These are phyloP conservation scores for Firmiana major DNA, from an alignment of 345 rosid species.

Conservation along the genomic window DNA sequence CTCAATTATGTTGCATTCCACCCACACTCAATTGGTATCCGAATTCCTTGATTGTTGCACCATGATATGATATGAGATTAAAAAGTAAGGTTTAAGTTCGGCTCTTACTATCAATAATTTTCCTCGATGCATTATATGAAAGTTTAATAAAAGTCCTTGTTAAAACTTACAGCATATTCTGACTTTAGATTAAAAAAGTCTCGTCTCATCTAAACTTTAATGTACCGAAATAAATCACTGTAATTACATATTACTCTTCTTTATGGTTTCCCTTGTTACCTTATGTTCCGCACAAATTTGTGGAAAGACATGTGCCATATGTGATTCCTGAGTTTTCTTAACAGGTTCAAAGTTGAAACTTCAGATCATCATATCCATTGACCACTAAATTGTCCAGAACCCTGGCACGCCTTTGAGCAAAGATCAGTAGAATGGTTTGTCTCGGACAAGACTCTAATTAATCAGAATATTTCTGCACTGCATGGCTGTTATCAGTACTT, in stretches of 20 bases:
- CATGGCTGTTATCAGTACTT: neutral
- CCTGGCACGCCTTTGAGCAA: neutral
- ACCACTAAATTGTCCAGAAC: neutral
- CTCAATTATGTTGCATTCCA: neutral
- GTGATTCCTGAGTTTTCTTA: neutral
- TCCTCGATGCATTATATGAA: too few species aligned
- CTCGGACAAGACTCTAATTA: neutral
- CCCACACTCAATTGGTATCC: neutral
- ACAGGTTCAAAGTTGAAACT: neutral
- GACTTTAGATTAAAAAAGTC: too few species aligned
- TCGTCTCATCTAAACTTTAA: too few species aligned
- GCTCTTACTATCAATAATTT: too few species aligned
- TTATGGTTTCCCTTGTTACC: neutral
- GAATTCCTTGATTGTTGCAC: too few species aligned
- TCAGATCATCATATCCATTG: neutral
- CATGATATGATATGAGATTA: too few species aligned
- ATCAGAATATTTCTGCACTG: neutral
- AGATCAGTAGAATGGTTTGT: neutral
- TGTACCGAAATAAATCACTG: too few species aligned
- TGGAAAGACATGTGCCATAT: neutral
- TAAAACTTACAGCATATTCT: too few species aligned
- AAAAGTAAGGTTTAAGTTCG: too few species aligned
- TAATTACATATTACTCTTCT: too few species aligned
- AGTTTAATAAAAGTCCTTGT: too few species aligned
- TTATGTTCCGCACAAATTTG: neutral